Evolutionary conservation across 495 filamentous ascomycete species (phyloP).

Genomic region (Tuber umbilicatum): DNA sequence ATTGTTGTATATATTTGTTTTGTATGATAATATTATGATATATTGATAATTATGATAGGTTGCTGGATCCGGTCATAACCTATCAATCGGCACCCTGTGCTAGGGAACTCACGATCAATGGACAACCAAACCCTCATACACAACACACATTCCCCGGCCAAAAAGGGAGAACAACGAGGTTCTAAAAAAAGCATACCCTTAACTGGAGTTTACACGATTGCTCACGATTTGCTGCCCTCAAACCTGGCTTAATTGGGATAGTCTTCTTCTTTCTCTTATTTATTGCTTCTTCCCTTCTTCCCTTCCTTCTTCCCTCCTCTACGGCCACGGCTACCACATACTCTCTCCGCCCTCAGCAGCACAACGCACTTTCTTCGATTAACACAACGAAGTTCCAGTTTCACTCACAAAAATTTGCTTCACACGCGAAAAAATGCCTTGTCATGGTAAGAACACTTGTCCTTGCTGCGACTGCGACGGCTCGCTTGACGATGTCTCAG

Average conservation of each 20-base stretch:
- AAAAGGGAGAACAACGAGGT: conserved; percentile 13
- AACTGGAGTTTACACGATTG: neutral
- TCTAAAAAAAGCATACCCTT: neutral
- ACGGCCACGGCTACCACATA: neutral
- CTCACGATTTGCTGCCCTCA: neutral
- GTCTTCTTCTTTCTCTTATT: neutral
- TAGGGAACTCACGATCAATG: neutral
- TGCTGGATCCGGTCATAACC: neutral
- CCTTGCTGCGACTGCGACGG: neutral
- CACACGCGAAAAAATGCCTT: neutral
- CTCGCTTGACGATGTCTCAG: neutral
- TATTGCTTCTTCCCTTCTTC: neutral
- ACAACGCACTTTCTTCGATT: neutral
- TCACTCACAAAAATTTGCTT: neutral
- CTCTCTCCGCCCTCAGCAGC: neutral
- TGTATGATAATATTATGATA: no score
- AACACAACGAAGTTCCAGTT: neutral
- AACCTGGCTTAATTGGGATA: neutral
- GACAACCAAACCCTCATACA: neutral
- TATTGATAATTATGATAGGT: neutral
- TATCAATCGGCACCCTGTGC: neutral
- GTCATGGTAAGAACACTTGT: neutral
- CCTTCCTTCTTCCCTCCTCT: neutral
- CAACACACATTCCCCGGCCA: conserved; percentile 5
- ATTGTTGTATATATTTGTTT: neutral